These are phyloP conservation scores for Orbilia ellipsospora DNA, from an alignment of 2,329 filamentous ascomycete genomes.

Conservation along the genomic window DNA sequence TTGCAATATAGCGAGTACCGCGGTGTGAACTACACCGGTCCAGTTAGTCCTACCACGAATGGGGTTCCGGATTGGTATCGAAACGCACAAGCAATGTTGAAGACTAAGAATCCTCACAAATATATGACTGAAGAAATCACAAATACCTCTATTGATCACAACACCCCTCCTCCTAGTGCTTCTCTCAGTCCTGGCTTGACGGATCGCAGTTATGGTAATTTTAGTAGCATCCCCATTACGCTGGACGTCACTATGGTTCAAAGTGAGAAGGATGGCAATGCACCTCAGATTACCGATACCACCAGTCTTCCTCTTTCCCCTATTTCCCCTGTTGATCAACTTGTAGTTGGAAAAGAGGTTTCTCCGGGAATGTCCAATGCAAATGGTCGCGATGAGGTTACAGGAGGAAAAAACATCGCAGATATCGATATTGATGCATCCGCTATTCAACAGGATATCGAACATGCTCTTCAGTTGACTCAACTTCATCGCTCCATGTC, in stretches of 20 bases:
- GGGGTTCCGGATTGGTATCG: slow-evolving; percentile 30
- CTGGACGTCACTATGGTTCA: neutral
- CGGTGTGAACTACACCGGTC: slow-evolving; percentile 13
- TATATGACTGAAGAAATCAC: slow-evolving; percentile 1
- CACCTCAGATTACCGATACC: neutral
- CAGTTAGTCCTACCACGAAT: neutral
- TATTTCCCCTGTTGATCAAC: neutral
- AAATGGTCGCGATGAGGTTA: too few species aligned
- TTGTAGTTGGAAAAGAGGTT: neutral
- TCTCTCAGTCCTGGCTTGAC: neutral
- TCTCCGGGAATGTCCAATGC: neutral
- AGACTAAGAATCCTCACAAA: slow-evolving; percentile 30
- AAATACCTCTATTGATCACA: neutral
- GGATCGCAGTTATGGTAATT: neutral
- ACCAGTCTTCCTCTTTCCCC: neutral
- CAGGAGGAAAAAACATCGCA: neutral
- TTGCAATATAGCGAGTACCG: slow-evolving; percentile 19
- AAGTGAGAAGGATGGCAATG: neutral
- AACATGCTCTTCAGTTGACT: slow-evolving; percentile 1
- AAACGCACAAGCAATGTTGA: slow-evolving; percentile 7
- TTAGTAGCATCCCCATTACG: neutral
- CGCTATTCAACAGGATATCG: slow-evolving; percentile 21
- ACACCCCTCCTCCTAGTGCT: slow-evolving; percentile 7
- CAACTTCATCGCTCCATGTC: neutral
- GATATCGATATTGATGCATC: neutral